Evolutionary conservation across 495 filamentous ascomycete species (phyloP), one percentile per base, ranked within the genome.

Genomic region (Cercophora samala): DNA sequence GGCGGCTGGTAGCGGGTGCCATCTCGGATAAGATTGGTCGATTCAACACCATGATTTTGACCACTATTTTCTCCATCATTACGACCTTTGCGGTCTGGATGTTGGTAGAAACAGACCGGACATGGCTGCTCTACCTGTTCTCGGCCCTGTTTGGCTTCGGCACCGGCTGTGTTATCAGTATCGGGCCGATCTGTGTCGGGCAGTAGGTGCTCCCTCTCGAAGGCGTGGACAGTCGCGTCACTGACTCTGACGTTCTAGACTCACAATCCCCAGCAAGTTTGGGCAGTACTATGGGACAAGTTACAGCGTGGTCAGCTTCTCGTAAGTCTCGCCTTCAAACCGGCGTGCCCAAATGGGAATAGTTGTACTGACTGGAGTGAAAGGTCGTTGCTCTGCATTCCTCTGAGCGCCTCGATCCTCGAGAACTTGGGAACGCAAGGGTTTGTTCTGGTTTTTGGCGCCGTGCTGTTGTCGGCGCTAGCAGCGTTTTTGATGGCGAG

Each of bases 261-360:
- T 68, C 53, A 68, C 66, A 0, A 42, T 58, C 9, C 66, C 66
- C 4, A 59, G 21, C 60, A 64, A 59, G 23, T 68, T 68, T 42
- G 66, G 66, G n/a, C 62, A 56, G 58, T 68, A 60, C 46, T 68
- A 68, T 32, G 66, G 66, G n/a, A 68, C 66, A 11, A 68, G 61
- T 21, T 62, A 64, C 23, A 63, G 61, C n/a, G 66, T 68, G 19
- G 66, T 64, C 24, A 68, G 66, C 37, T 60, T 68, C 42, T 68
- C 62, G 62, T 67, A 59, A 63, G 65, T 63, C 53, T 56, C 21
- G 22, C n/a, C n/a, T n/a, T n/a, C n/a, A 46, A 46, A 13, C 37
- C 15, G 3, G 8, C 6, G 9, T 0, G 1, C 11, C 37, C 37
- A 17, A 46, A 13, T 46, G 37, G 11, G 37, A 46, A 19, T 18